Conservation (phyloP, 257 asterid genomes). For the Solanum pinnatisectum region DNA sequence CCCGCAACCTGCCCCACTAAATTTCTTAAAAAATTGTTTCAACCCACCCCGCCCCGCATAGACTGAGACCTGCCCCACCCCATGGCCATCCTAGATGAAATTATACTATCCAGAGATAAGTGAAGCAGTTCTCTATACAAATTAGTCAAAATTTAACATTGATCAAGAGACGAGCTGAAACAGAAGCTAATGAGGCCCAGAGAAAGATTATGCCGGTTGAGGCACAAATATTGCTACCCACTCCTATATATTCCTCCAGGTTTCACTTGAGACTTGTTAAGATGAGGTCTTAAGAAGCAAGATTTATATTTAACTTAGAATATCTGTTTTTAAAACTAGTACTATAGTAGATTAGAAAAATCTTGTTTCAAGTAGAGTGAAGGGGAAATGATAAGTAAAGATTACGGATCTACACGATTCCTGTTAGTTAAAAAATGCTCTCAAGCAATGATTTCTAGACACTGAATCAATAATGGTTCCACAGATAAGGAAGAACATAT, state of each 20-base stretch:
- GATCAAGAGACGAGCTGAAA: neutral
- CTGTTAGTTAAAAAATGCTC: neutral
- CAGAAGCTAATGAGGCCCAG: neutral
- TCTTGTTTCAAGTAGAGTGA: neutral
- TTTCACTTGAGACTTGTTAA: neutral
- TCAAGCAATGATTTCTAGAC: neutral
- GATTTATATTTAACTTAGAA: neutral
- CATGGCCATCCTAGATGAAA: neutral
- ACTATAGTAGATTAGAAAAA: neutral
- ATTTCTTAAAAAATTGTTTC: neutral
- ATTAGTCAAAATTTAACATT: neutral
- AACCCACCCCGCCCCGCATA: neutral
- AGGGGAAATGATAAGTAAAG: neutral
- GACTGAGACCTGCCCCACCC: neutral
- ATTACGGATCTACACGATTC: neutral
- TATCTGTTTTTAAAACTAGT: neutral
- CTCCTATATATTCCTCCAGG: neutral
- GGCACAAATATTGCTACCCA: neutral
- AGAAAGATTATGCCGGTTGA: neutral
- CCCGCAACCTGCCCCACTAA: neutral
- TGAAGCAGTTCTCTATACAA: neutral
- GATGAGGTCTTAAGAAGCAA: neutral
- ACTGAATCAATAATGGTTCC: neutral
- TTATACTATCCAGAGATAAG: neutral
- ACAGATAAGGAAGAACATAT: neutral